Conservation (phyloP, 352 stramenopile species). For the Plasmopara halstedii region DNA sequence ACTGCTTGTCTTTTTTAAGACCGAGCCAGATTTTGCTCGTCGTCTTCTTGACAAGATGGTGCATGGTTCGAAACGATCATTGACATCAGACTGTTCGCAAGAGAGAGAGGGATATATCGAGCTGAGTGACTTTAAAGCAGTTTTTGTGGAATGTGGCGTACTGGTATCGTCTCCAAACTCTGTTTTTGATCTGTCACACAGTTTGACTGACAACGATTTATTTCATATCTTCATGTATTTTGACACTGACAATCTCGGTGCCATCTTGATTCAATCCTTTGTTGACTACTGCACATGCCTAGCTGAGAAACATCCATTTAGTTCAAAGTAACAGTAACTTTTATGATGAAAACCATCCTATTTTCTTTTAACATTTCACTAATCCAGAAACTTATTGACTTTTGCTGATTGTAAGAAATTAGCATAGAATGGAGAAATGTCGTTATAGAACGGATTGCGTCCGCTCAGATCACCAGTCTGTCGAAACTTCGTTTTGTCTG, state of each 20-base stretch:
- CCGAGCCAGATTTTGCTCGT: slow-evolving; percentile 10
- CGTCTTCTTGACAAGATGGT: slow-evolving; percentile 21
- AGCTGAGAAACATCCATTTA: slow-evolving; percentile 14
- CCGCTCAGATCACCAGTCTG: slow-evolving; percentile 17
- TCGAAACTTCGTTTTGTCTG: slow-evolving; percentile 4
- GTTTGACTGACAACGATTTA: slow-evolving; percentile 39
- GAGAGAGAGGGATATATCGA: slow-evolving; percentile 33
- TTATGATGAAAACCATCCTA: neutral
- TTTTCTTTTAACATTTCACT: slow-evolving; percentile 4
- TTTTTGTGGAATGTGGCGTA: slow-evolving; percentile 12
- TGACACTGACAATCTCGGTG: slow-evolving; percentile 53
- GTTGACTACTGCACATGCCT: slow-evolving; percentile 30
- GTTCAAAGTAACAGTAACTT: neutral
- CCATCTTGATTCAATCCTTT: slow-evolving; percentile 35
- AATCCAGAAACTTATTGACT: slow-evolving; percentile 45
- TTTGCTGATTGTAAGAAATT: slow-evolving; percentile 70
- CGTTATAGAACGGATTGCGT: slow-evolving; percentile 59
- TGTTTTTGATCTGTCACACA: slow-evolving; percentile 4
- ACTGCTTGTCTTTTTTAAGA: slow-evolving; percentile 20
- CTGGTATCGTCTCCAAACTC: slow-evolving; percentile 3
- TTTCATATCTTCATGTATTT: slow-evolving; percentile 82
- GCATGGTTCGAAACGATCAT: neutral
- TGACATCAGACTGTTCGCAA: slow-evolving; percentile 8
- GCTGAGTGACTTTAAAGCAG: slow-evolving; percentile 36
- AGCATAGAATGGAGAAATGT: slow-evolving; percentile 63